Base-by-base conservation (phyloP, 371 early-diverging fungal species). In the Mortierella sp. region DNA sequence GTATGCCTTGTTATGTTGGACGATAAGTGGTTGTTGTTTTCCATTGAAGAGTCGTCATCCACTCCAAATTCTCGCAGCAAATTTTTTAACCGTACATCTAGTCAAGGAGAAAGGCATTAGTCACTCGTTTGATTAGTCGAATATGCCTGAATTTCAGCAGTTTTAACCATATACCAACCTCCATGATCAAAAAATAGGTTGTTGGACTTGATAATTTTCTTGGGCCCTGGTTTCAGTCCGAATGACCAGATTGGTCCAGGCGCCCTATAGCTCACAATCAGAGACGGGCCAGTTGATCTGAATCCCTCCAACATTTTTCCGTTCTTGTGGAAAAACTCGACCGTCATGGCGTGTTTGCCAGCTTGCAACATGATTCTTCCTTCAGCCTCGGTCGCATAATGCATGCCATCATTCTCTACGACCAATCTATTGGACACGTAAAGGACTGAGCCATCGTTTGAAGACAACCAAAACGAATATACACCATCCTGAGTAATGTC, bases 221-320 rank as follows among this genome's bases (percentile, higher is more conserved):
- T 83, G 0, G 83, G 82, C 0, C 78, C 76, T 1, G 72, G 32
- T 10, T 67, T 69, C 1, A 80, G 59, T 0, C 83, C 81, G 62
- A 83, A 77, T 6, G 74, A 76, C 77, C 83, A 76, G 1, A 75
- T 55, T 2, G 76, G 76, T 3, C 83, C 83, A 0, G 83, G 83
- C 8, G 58, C 61, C 5, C 76, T 15, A 38, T 69, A 83, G 13
- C 69, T 67, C n/a, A 83, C 79, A 13, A 69, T 65, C 16, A 83
- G 45, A 6, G 67, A 66, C 0, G 83, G 83, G 0, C 83, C 83
- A 3, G 81, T 75, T 1, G 76, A 75, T 13, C 83, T 83, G 50
- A 83, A 74, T 40, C 86, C 87, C 57, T 87, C 87, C 62, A 87
- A n/a, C 76, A 85, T 76, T 48, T 87, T 87, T 5, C 87, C 87